Evolutionary conservation across 257 asterid genomes (phyloP).

Genomic region (Fraxinus pennsylvanica): DNA sequence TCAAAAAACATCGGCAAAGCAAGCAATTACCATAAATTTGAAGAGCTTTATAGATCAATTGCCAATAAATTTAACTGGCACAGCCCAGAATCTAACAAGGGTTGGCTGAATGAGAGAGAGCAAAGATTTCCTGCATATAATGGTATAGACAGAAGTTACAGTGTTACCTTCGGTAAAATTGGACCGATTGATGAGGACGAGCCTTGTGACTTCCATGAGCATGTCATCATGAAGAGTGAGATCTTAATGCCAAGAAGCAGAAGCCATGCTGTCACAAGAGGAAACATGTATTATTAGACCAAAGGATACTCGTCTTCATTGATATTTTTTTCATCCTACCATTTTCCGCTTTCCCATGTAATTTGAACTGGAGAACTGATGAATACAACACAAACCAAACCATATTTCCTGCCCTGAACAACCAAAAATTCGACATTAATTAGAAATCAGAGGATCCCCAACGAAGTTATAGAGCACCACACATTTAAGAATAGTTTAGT

Average conservation of each 20-base stretch:
- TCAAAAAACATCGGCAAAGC: conserved; percentile 13
- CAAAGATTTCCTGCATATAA: conserved; percentile 13
- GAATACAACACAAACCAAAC: not conserved
- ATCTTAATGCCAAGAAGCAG: conserved; percentile 39
- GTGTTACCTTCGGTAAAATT: conserved; percentile 51
- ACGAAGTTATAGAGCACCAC: too few relatives aligned
- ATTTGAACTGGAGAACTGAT: not conserved
- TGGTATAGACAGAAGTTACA: conserved; percentile 43
- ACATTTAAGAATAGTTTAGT: too few relatives aligned
- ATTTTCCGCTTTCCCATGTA: not conserved
- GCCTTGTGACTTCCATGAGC: conserved; percentile 44
- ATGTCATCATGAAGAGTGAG: conserved; percentile 27
- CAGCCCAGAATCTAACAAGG: conserved; percentile 1
- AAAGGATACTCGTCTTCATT: not conserved
- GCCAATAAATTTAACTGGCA: conserved; percentile 19
- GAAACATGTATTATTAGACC: conserved; percentile 7
- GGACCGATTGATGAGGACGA: conserved; percentile 58
- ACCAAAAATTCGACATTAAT: not conserved
- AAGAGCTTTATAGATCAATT: conserved; percentile 28
- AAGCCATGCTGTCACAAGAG: conserved; percentile 37
- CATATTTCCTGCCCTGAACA: too few relatives aligned
- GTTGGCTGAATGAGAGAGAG: not conserved
- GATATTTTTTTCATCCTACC: not conserved
- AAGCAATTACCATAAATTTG: conserved; percentile 9
- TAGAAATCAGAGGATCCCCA: too few relatives aligned